These are phyloP conservation scores for Rubia peregrina DNA, from an alignment of 305 asterid genomes.

Conservation along the genomic window DNA sequence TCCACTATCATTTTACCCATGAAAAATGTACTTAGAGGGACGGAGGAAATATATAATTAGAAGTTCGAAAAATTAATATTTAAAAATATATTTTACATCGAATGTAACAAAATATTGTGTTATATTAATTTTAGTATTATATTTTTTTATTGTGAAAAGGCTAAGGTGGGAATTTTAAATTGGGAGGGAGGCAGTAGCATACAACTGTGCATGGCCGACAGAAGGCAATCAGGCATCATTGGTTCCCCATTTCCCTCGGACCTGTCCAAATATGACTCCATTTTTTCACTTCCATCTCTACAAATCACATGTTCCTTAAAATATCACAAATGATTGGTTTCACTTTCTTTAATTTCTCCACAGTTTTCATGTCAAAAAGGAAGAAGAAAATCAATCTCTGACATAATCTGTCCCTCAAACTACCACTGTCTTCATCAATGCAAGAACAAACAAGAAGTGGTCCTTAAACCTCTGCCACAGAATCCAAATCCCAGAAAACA, in stretches of 20 bases:
- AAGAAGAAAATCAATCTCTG: background rate
- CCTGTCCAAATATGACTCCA: background rate
- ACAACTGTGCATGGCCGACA: background rate
- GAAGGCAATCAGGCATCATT: background rate
- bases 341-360: too few relatives aligned
- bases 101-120: too few relatives aligned
- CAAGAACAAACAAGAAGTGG: background rate
- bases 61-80: too few relatives aligned
- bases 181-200: background rate
- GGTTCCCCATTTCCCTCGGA: slow-evolving; percentile 5
- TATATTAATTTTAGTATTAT: too few relatives aligned
- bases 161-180: too few relatives aligned
- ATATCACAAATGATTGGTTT: slow-evolving; percentile 13
- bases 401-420: background rate
- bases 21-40: too few relatives aligned
- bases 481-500: background rate
- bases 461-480: slow-evolving; percentile 4
- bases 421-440: background rate
- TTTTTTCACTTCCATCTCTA: background rate
- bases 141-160: too few relatives aligned
- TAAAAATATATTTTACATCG: too few relatives aligned
- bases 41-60: too few relatives aligned
- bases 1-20: too few relatives aligned
- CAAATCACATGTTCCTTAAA: background rate
- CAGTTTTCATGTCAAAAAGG: background rate